These are phyloP conservation scores for Trichoderma asperelloides DNA, from an alignment of 495 filamentous ascomycete species.

Conservation along the genomic window DNA sequence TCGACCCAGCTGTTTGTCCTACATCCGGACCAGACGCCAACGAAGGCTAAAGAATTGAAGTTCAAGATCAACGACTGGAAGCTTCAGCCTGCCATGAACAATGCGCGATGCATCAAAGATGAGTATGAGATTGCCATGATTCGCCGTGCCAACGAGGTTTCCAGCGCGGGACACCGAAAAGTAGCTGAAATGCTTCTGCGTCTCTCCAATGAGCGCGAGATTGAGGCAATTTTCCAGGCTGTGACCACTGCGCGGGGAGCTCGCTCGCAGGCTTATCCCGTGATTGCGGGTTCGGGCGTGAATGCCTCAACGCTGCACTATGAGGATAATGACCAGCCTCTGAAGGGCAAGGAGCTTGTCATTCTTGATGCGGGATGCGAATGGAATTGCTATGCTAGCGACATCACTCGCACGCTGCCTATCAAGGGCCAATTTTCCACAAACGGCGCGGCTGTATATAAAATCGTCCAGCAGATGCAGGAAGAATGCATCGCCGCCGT, in stretches of 20 bases:
- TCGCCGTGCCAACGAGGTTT: slow-evolving; percentile 67
- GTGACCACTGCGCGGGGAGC: slow-evolving; percentile 63
- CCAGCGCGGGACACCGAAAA: slow-evolving; percentile 60
- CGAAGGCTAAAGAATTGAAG: slow-evolving; percentile 18
- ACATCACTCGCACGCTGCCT: slow-evolving; percentile 84
- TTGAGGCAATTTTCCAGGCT: slow-evolving; percentile 66
- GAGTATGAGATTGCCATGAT: slow-evolving; percentile 73
- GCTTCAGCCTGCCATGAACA: slow-evolving; percentile 60
- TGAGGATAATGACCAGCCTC: slow-evolving; percentile 60
- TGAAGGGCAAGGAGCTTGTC: slow-evolving; percentile 59
- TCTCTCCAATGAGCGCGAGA: slow-evolving; percentile 69
- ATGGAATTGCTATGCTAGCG: slow-evolving; percentile 79
- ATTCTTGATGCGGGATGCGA: slow-evolving; percentile 82
- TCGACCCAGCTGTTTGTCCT: slow-evolving; percentile 34
- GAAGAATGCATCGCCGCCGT: slow-evolving; percentile 61
- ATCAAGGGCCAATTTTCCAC: slow-evolving; percentile 53
- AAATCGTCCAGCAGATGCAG: slow-evolving; percentile 75
- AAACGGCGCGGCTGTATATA: slow-evolving; percentile 63
- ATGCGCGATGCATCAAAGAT: slow-evolving; percentile 67
- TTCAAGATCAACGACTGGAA: slow-evolving; percentile 30
- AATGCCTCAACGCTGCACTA: slow-evolving; percentile 88
- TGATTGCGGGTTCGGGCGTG: slow-evolving; percentile 70
- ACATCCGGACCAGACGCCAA: slow-evolving; percentile 29
- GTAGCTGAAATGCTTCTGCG: slow-evolving; percentile 51
- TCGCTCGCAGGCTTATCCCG: slow-evolving; percentile 72